Percentiles rank a stretch among this genome's conserved stretches.
Evolutionary conservation across 306 rosid species (phyloP).

Genomic region (Erythrophleum fordii): DNA sequence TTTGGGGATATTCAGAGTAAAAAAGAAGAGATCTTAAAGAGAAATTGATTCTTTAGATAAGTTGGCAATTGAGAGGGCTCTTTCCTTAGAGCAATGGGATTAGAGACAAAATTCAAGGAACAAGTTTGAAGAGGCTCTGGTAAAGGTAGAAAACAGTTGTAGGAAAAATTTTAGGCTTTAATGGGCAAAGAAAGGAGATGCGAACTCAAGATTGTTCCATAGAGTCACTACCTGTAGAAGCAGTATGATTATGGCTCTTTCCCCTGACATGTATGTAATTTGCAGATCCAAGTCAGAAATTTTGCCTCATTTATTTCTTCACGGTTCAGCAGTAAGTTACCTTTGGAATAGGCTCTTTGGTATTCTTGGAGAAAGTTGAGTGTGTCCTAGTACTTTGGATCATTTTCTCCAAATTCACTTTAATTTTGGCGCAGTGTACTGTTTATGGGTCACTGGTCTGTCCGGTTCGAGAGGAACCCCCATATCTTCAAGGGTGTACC

Average conservation of each 20-base stretch:
- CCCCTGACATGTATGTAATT: background rate
- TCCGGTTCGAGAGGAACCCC: background rate
- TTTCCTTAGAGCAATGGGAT: background rate
- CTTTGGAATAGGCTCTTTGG: background rate
- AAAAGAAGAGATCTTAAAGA: background rate
- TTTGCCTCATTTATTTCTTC: background rate
- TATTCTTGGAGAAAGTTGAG: background rate
- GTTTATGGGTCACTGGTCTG: background rate
- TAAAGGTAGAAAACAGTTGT: background rate
- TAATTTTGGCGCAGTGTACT: background rate
- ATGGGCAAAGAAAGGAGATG: background rate
- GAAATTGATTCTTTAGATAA: background rate
- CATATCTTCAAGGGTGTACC: background rate
- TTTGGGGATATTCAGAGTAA: background rate
- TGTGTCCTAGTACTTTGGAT: background rate
- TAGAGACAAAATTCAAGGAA: background rate
- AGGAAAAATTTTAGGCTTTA: background rate
- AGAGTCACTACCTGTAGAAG: background rate
- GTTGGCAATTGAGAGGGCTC: background rate
- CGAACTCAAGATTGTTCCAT: background rate
- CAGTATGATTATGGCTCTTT: background rate
- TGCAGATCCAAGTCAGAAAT: background rate
- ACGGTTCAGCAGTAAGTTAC: background rate
- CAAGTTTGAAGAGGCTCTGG: background rate
- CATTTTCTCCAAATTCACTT: background rate